Evolutionary conservation across 768 basidiomycete species (phyloP).

Genomic region (Punctularia strigosozonata): DNA sequence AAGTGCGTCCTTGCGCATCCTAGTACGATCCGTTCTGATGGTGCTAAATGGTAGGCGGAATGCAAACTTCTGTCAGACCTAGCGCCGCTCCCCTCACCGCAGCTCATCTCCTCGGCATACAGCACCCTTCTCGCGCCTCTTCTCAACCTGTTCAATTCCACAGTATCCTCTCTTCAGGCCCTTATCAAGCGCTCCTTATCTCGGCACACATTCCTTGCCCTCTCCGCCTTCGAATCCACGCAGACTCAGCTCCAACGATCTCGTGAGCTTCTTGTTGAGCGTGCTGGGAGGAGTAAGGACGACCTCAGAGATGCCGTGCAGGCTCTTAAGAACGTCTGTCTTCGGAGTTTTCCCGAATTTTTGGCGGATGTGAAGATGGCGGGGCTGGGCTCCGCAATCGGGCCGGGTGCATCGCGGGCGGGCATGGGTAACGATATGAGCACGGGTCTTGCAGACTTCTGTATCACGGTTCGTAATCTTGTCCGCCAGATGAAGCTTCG

Average conservation of each 20-base stretch:
- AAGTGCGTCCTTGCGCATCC: conserved; percentile 8
- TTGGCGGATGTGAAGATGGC: conserved; percentile 68
- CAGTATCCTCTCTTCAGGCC: conserved; percentile 46
- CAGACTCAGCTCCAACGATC: conserved; percentile 46
- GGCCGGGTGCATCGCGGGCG: no score
- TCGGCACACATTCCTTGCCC: conserved; percentile 70
- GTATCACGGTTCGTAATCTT: conserved; percentile 32
- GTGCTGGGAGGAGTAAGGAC: conserved; percentile 28
- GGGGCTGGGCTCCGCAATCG: conserved; percentile 27
- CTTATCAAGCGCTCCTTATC: conserved; percentile 70
- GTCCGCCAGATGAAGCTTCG: neutral
- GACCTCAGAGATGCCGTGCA: conserved; percentile 64
- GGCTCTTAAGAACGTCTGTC: conserved; percentile 51
- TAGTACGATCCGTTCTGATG: neutral
- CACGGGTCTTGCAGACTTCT: conserved; percentile 53
- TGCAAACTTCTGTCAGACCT: conserved; percentile 53
- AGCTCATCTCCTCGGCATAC: conserved; percentile 46
- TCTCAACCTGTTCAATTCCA: conserved; percentile 51
- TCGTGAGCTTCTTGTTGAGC: conserved; percentile 50
- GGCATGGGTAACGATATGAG: conserved; percentile 48
- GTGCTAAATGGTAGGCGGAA: conserved; percentile 37
- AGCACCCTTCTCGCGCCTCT: conserved; percentile 53
- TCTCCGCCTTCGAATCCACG: conserved; percentile 55
- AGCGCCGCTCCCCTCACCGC: conserved; percentile 41
- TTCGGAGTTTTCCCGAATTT: conserved; percentile 79